phyloP scores from a whole-genome alignment of 2,329 filamentous ascomycete species.

The Cadophora sp. region DNA sequence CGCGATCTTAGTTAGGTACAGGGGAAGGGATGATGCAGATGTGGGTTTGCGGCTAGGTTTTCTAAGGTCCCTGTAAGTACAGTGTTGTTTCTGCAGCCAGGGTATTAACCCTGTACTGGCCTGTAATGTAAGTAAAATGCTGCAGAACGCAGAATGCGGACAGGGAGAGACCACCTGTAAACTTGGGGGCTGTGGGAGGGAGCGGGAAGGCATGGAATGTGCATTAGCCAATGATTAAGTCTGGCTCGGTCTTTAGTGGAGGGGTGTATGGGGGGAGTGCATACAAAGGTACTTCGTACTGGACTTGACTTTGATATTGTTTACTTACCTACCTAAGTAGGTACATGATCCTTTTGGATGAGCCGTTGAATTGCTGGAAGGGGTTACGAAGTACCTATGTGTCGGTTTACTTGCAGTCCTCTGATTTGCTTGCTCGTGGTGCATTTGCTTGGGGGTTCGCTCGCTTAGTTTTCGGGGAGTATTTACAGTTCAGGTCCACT shows the following conservation, averaged over 20 bases:
- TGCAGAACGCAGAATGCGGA: too few relatives aligned
- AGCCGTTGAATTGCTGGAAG: not conserved
- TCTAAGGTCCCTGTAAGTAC: not conserved
- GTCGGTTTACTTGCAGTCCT: not conserved
- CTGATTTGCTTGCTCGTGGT: constrained; percentile 6
- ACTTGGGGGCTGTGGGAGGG: constrained; percentile 11
- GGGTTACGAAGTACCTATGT: not conserved
- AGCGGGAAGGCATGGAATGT: constrained; percentile 5
- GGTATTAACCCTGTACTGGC: not conserved
- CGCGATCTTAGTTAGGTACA: not conserved
- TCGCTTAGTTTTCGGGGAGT: not conserved
- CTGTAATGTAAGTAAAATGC: not conserved
- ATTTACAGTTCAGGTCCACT: not conserved
- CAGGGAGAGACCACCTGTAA: not conserved
- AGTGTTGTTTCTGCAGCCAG: not conserved
- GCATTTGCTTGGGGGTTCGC: not conserved
- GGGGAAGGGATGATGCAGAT: not conserved
- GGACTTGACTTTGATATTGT: not conserved
- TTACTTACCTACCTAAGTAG: not conserved
- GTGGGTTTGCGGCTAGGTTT: not conserved
- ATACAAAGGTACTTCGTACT: not conserved
- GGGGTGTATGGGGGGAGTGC: not conserved
- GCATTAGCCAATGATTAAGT: not conserved
- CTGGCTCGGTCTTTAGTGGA: not conserved
- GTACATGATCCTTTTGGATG: not conserved